Conservation (phyloP, 2,329 filamentous ascomycete species). For the Calonectria hongkongensis region DNA sequence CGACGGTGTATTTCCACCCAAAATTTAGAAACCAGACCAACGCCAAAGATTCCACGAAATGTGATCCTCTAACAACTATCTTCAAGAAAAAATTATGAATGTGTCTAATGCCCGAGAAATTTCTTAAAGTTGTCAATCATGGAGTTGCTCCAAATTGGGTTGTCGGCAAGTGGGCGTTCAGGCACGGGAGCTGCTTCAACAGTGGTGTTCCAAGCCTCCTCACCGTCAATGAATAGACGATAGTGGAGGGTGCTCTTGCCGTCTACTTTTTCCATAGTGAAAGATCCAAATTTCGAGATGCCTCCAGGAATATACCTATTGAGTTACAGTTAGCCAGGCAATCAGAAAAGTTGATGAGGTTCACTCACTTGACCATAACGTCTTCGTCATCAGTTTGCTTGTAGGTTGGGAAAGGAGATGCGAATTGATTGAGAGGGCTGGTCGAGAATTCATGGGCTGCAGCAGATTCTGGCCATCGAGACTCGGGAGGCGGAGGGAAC, state of each 20-base stretch:
- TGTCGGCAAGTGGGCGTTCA: slow-evolving; percentile 47
- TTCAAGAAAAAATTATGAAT: not conserved
- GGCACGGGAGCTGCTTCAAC: slow-evolving; percentile 65
- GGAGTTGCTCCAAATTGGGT: not conserved
- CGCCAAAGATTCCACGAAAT: slow-evolving; percentile 32
- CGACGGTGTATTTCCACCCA: slow-evolving; percentile 20
- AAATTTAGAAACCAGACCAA: slow-evolving; percentile 16
- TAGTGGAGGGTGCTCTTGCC: slow-evolving; percentile 85
- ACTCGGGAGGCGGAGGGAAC: slow-evolving; percentile 77
- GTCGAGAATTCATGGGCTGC: slow-evolving; percentile 93
- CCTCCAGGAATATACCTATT: slow-evolving; percentile 85
- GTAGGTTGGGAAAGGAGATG: slow-evolving; percentile 89
- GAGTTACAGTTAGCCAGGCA: slow-evolving; percentile 17
- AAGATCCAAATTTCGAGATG: slow-evolving; percentile 87
- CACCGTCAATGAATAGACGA: slow-evolving; percentile 86
- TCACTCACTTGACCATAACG: slow-evolving; percentile 85
- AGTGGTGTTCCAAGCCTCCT: slow-evolving; percentile 83
- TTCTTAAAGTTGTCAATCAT: slow-evolving; percentile 16
- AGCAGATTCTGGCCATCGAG: slow-evolving; percentile 77
- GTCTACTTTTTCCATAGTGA: slow-evolving; percentile 81
- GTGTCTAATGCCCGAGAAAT: not conserved
- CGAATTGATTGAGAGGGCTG: slow-evolving; percentile 95
- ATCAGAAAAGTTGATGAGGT: not conserved
- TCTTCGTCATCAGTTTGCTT: slow-evolving; percentile 87
- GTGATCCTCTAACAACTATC: slow-evolving; percentile 61